These are phyloP conservation scores for Chrysoporthe puriensis DNA, from an alignment of 2,329 filamentous ascomycete species.

Conservation along the genomic window DNA sequence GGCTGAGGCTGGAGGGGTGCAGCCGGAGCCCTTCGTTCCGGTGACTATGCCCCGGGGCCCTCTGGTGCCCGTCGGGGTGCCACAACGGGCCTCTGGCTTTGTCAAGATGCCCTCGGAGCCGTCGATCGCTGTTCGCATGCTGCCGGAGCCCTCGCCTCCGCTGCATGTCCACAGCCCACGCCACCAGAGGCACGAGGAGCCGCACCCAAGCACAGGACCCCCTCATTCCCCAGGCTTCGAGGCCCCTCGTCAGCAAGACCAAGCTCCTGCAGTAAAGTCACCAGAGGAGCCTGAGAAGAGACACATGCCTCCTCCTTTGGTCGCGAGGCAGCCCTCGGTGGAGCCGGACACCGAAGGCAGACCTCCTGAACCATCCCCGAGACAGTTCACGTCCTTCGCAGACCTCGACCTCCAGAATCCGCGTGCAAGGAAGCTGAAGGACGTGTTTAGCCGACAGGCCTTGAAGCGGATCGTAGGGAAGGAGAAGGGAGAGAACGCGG, in stretches of 20 bases:
- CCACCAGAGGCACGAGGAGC: neutral
- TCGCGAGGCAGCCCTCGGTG: neutral
- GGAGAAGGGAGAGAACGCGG: neutral
- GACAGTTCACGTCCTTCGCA: neutral
- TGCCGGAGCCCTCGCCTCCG: neutral
- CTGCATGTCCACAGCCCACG: neutral
- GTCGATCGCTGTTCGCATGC: neutral
- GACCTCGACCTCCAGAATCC: neutral
- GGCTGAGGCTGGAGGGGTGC: neutral
- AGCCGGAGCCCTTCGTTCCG: neutral
- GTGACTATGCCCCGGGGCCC: neutral
- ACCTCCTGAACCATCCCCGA: neutral
- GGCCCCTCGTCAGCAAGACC: neutral
- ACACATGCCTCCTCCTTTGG: neutral
- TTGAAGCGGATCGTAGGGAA: slow-evolving; percentile 1
- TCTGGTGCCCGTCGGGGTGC: neutral
- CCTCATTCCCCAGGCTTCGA: neutral
- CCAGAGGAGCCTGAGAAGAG: neutral
- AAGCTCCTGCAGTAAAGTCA: neutral
- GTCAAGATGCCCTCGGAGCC: slow-evolving; percentile 2
- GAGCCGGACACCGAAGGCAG: neutral
- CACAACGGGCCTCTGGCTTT: neutral
- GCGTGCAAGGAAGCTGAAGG: neutral
- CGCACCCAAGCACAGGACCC: neutral
- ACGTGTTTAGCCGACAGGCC: slow-evolving; percentile 2